A percentile compares a stretch with the other conserved stretches of the same genome.
Evolutionary conservation across 1,284 basidiomycete species (phyloP).

Genomic region (Cutaneotrichosporon sp.): DNA sequence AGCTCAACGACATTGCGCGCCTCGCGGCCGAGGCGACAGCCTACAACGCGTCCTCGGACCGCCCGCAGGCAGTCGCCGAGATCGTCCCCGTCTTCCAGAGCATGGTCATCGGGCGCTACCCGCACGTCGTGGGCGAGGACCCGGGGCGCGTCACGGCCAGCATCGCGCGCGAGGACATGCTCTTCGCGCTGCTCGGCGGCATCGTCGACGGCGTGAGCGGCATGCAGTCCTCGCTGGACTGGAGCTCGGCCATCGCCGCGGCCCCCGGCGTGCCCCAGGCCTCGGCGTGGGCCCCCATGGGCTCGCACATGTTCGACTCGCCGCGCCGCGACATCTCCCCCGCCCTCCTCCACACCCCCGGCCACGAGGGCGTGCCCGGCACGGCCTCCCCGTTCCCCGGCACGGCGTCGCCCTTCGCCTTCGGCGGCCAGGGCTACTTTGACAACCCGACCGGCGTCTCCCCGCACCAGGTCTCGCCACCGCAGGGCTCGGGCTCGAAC

Average conservation of each 20-base stretch:
- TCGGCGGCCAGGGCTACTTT: neutral
- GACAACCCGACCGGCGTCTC: neutral
- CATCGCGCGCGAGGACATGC: slow-evolving; percentile 44
- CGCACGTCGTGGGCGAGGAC: slow-evolving; percentile 35
- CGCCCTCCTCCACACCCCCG: neutral
- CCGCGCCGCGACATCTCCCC: slow-evolving; percentile 2
- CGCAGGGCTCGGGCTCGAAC: neutral
- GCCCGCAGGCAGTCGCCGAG: slow-evolving; percentile 21
- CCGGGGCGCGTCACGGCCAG: slow-evolving; percentile 17
- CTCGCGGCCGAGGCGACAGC: slow-evolving; percentile 34
- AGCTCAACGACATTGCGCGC: slow-evolving; percentile 38
- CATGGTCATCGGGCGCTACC: slow-evolving; percentile 40
- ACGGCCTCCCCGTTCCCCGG: neutral
- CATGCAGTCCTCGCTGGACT: neutral
- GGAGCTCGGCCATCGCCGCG: neutral
- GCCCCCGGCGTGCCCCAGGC: no score
- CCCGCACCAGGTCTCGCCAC: neutral
- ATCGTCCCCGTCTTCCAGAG: slow-evolving; percentile 41
- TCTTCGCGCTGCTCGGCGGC: slow-evolving; percentile 47
- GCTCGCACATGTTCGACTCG: neutral
- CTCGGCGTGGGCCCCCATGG: neutral
- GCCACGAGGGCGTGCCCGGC: neutral
- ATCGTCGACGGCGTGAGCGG: neutral
- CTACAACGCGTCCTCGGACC: slow-evolving; percentile 27
- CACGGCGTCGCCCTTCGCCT: neutral